A percentile compares a stretch with the other conserved stretches of the same genome.
Conservation (phyloP, 78 protist species). For the Dictyostelium discoideum region DNA sequence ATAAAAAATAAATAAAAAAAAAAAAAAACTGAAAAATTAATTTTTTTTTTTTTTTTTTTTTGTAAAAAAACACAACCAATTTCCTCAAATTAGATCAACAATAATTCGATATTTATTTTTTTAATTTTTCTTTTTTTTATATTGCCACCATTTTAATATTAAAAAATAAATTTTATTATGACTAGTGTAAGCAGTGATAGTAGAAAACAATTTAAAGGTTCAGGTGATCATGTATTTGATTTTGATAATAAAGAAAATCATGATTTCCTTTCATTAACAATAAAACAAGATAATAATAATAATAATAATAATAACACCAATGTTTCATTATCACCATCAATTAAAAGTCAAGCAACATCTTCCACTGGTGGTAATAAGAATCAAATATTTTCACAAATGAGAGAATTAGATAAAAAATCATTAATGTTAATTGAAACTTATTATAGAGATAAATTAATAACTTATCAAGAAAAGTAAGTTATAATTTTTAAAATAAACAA, state of each 20-base stretch:
- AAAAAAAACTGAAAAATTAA: background rate
- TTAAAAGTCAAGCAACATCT: background rate
- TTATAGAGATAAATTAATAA: slow-evolving; percentile 34
- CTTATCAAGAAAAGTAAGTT: slow-evolving; percentile 39
- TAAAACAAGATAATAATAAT: background rate
- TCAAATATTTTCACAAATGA: background rate
- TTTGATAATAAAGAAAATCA: background rate
- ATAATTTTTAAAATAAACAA: no score
- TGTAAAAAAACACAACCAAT: background rate
- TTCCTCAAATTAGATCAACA: background rate
- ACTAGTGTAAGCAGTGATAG: background rate
- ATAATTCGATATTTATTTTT: background rate
- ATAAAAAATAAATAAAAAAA: background rate
- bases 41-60: background rate
- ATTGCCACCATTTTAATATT: background rate
- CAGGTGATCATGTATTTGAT: background rate
- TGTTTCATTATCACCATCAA: background rate
- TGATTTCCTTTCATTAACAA: background rate
- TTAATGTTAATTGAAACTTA: slow-evolving; percentile 36
- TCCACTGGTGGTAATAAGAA: background rate
- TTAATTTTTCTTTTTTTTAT: background rate
- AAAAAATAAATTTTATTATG: background rate
- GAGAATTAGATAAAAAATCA: background rate
- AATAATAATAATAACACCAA: background rate
- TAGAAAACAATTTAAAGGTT: background rate